Evolutionary conservation across 2,329 filamentous ascomycete species (phyloP), one percentile per base, ranked within the genome.

Genomic region (Phoma herbarum): DNA sequence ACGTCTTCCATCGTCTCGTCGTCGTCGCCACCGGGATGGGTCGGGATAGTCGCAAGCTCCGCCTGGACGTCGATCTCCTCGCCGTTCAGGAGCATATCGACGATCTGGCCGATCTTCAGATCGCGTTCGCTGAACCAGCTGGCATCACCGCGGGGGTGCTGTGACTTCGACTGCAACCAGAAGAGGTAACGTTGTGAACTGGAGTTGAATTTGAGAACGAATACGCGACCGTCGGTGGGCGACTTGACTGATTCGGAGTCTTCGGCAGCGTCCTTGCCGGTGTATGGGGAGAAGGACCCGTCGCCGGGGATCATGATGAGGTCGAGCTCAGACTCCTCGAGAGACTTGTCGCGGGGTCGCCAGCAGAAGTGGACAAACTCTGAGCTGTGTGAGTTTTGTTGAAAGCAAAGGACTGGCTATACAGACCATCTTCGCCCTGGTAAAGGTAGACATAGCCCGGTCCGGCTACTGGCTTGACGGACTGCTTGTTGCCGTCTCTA

Each of bases 351-450:
- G 66, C 95, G 90, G 71, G 91, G 88, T 66, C 93, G 90, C 96
- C 96, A 99, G 86, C 93, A 97, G 81, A 99, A 97, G 82, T 97
- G 93, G 61, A 96, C 85, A 60, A 99, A 86, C 51, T 97, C 90
- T 93, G 65, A 42, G 42, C 26, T 16, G 9, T 39, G 47, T 75
- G 29, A 71, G 68, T 47, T 55, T 20, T 41, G 16, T 16, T n/a
- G 41, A 10, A 3, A 25, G 18, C 2, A 14, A 11, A 20, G 6
- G 25, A n/a, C 14, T 29, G 29, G 14, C 12, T 46, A 37, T 31
- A 68, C 78, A 57, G 73, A 90, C 89, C 94, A 88, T 97, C 94
- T 83, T 96, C 93, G 50, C 72, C 72, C 47, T 85, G 85, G 79
- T 95, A 97, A 53, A 98, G 88, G 77, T 96, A 98, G 75, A 98